Evolutionary conservation across 805 yeast genomes (phyloP), one percentile per base, ranked within the genome.

Genomic region (Jamesozyma jinghongensis): DNA sequence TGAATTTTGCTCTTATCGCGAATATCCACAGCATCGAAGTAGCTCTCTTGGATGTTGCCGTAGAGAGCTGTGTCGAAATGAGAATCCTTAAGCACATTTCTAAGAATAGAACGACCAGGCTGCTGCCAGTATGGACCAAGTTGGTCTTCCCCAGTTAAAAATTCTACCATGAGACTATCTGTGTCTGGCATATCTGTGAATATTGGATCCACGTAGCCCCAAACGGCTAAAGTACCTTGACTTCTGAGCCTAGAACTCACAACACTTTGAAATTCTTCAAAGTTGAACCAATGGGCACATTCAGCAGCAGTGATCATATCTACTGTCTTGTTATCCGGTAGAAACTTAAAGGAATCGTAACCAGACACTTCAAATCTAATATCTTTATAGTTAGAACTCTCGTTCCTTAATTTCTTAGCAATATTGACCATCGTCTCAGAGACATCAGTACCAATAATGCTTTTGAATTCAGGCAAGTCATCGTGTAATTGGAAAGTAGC

Each of bases 271-370:
- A 79, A 80, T 22, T 49, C 48, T 0, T 65, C 63, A 43, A 74
- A 79, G 41, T 80, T 70, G 42, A 85, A 73, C 95, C 95, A 87
- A 61, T 87, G 96, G n/a, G 73, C 76, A 43, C 87, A 81, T 56
- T 87, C 87, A 0, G 88, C 94, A n/a, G 80, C 83, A 2, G 86
- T 73, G 12, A 85, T 66, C 50, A 85, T 44, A 54, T 82, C 94
- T 6, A 74, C 41, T 18, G 42, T 40, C 10, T 35, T 25, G 2
- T 43, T 58, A 8, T 43, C 41, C 5, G 17, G 14, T 19, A 46
- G 19, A 14, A 45, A 43, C 2, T 34, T 31, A 26, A 48, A 44
- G 5, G 44, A 27, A 56, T 43, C 66, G 41, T 49, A 35, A 5
- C 66, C 37, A 66, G 60, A 29, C 66, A 56, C 26, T 66, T 56